Evolutionary conservation across 1,284 basidiomycete species (phyloP), one percentile per base, ranked within the genome.

Genomic region (Ceratorhiza oryzae-sativae): DNA sequence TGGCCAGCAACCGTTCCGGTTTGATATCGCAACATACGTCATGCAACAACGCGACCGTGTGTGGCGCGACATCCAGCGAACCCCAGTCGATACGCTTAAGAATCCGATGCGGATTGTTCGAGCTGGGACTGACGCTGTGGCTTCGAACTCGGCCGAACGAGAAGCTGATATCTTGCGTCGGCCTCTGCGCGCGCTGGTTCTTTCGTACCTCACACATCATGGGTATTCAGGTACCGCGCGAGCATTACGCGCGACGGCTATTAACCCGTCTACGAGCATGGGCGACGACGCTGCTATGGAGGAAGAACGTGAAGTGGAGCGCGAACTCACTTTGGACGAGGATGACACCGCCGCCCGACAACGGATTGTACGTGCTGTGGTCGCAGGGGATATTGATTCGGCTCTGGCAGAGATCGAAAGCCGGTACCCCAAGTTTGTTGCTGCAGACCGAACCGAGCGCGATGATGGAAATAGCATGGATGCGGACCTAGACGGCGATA

Each of bases 21-120:
- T 88, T 79, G 94, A 96, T 79, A 96, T 98, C 77, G 90, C 93
- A 71, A 86, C 88, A 67, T 87, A 94, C 77, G 90, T 92, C 32
- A 86, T 88, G 74, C 86, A 88, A 73, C 86, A 86, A 75, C 85
- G 87, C 63, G 86, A 87, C 72, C 79, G 79, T 10, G 85, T 86
- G 1, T 93, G 91, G 91, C 84, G 71, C 23, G 71, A 83, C 63
- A 89, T 93, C 60, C 85, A 90, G 76, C 80, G 80, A 34, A 87
- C 85, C 0, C 83, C 84, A 2, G 79, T 89, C 72, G 77, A 77
- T 67, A 77, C 78, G 77, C 39, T 73, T 39, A 67, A 75, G 20
- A 58, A 70, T 27, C 65, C 65, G 39, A 70, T 46, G 42, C 65
- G 65, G 25, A 70, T 70, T n/a, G 65, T 70, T 2, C 65, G 65